Percentiles rank a stretch among this genome's conserved stretches.
Conservation (phyloP, 306 rosid species). For the Lathyrus aphaca region DNA sequence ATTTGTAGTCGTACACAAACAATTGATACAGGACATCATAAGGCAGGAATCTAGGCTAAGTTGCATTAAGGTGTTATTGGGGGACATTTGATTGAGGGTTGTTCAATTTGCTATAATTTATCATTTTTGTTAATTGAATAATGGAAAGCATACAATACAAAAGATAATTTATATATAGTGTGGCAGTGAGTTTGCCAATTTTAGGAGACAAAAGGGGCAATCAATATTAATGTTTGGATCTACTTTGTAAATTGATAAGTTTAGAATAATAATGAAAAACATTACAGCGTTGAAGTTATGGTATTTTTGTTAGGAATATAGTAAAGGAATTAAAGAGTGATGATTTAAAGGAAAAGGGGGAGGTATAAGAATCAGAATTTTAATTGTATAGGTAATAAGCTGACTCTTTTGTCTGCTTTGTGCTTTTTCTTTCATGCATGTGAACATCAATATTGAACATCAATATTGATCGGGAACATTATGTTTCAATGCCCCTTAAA, state of each 20-base stretch:
- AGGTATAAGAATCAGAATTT: slow-evolving; percentile 35
- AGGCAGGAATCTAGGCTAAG: slow-evolving; percentile 46
- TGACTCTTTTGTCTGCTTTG: slow-evolving; percentile 43
- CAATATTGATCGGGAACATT: no score
- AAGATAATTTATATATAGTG: slow-evolving; percentile 1
- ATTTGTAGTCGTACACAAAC: slow-evolving; percentile 35
- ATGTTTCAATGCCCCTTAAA: neutral
- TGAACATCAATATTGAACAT: no score
- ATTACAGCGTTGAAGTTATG: slow-evolving; percentile 37
- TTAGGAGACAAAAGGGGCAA: slow-evolving; percentile 51
- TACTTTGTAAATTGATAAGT: no score
- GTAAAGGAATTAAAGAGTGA: neutral
- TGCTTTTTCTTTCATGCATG: slow-evolving; percentile 18
- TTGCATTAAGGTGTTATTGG: slow-evolving; percentile 29
- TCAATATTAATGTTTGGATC: slow-evolving; percentile 41
- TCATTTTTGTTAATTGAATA: slow-evolving; percentile 31
- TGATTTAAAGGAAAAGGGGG: slow-evolving; percentile 17
- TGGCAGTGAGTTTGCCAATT: slow-evolving; percentile 39
- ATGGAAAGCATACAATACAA: slow-evolving; percentile 42
- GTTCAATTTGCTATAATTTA: slow-evolving; percentile 36
- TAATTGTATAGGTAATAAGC: slow-evolving; percentile 23
- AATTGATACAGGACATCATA: slow-evolving; percentile 32
- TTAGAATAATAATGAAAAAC: no score
- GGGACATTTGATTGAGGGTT: slow-evolving; percentile 35
- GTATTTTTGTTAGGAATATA: slow-evolving; percentile 8